These are phyloP conservation scores for Botrytis tulipae DNA, from an alignment of 2,329 filamentous ascomycete species.

Conservation along the genomic window DNA sequence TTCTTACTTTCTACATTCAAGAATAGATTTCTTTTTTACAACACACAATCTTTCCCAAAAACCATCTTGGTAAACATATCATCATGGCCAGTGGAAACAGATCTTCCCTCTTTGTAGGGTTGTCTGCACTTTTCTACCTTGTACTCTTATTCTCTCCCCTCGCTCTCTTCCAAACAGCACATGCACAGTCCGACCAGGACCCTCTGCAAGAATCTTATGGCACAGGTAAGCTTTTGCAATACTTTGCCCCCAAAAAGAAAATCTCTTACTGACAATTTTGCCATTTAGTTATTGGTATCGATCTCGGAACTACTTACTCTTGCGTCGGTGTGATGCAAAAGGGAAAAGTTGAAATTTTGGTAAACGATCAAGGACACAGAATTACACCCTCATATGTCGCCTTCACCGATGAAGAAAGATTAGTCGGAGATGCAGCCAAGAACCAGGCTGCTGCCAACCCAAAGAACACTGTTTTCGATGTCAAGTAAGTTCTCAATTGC, in stretches of 20 bases:
- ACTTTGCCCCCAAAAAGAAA: background rate
- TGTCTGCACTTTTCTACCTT: conserved; percentile 91
- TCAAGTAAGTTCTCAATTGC: conserved; percentile 60
- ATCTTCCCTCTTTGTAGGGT: conserved; percentile 71
- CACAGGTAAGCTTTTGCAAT: conserved; percentile 50
- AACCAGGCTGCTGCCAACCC: conserved; percentile 64
- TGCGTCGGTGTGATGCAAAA: conserved; percentile 96
- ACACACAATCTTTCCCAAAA: conserved; percentile 10
- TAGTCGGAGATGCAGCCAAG: conserved; percentile 97
- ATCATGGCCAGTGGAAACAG: conserved; percentile 60
- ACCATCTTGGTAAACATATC: conserved; percentile 31
- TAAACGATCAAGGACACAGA: conserved; percentile 96
- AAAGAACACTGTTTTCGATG: conserved; percentile 24
- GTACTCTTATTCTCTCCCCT: conserved; percentile 84
- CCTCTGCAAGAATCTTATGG: conserved; percentile 69
- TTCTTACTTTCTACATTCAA: conserved; percentile 13
- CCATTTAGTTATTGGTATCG: conserved; percentile 79
- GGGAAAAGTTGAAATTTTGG: conserved; percentile 91
- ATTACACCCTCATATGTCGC: conserved; percentile 94
- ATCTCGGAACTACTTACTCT: conserved; percentile 85
- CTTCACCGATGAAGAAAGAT: conserved; percentile 93
- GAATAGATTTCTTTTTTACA: conserved; percentile 16
- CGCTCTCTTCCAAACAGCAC: conserved; percentile 73
- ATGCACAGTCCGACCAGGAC: conserved; percentile 69
- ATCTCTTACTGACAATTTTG: conserved; percentile 23